Evolutionary conservation across 768 basidiomycete genomes (phyloP).

Genomic region (Pulveroboletus sp.): DNA sequence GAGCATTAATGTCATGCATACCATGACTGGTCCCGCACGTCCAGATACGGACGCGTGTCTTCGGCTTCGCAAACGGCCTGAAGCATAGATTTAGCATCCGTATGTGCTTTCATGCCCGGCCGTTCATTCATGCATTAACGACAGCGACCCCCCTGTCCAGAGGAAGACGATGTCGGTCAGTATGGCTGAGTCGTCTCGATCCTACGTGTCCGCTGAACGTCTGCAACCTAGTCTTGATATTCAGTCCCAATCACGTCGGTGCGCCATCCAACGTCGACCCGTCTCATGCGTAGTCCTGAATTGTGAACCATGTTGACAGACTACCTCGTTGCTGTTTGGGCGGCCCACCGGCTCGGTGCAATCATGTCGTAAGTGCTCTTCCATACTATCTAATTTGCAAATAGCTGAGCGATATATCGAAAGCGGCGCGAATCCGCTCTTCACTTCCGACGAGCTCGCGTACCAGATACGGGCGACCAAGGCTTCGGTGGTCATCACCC

Average conservation of each 20-base stretch:
- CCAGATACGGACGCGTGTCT: conserved; percentile 35
- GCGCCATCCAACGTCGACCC: conserved; percentile 9
- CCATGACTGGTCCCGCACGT: background rate
- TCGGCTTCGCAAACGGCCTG: conserved; percentile 38
- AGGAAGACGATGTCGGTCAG: conserved; percentile 39
- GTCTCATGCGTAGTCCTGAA: background rate
- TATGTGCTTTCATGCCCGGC: conserved; percentile 15
- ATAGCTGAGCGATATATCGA: too few relatives aligned
- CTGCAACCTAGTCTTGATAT: conserved; percentile 49
- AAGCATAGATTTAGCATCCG: conserved; percentile 32
- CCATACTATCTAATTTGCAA: background rate
- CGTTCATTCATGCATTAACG: background rate
- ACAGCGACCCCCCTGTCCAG: conserved; percentile 18
- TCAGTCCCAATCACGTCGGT: conserved; percentile 68
- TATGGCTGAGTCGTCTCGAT: background rate
- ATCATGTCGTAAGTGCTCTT: conserved; percentile 49
- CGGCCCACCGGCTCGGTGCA: conserved; percentile 52
- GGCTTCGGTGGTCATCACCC: conserved; percentile 46
- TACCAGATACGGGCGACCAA: conserved; percentile 52
- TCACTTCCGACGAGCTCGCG: conserved; percentile 52
- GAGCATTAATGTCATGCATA: background rate
- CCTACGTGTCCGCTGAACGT: conserved; percentile 5
- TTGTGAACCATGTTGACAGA: conserved; percentile 31
- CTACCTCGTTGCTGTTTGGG: conserved; percentile 54
- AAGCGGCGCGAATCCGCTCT: conserved; percentile 62